Evolutionary conservation across 2,329 filamentous ascomycete species (phyloP).

Genomic region (Paraphoma chrysanthemicola): DNA sequence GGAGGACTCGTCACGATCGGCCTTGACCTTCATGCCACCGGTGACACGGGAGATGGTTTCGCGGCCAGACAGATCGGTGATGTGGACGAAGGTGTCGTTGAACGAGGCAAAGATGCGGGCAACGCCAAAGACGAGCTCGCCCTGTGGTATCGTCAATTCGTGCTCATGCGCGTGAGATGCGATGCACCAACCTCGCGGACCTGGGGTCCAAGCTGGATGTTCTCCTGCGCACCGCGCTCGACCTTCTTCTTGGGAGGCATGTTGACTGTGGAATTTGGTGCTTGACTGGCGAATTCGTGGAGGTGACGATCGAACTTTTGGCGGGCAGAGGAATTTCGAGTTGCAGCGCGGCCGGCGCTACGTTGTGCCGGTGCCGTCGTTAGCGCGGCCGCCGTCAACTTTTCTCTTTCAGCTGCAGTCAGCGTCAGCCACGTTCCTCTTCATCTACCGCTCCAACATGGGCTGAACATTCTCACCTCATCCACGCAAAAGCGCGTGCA

Average conservation of each 20-base stretch:
- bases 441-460: constrained; percentile 29
- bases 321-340: constrained; percentile 11
- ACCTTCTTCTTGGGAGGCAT: constrained; percentile 93
- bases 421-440: constrained; percentile 10
- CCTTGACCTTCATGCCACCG: constrained; percentile 99
- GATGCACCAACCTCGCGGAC: constrained; percentile 75
- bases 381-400: constrained; percentile 23
- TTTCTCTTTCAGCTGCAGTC: constrained; percentile 21
- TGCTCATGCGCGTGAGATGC: constrained; percentile 9
- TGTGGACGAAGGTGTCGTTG: constrained; percentile 77
- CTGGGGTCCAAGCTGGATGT: constrained; percentile 91
- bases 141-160: constrained; percentile 55
- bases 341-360: constrained; percentile 15
- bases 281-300: constrained; percentile 38
- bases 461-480: constrained; percentile 35
- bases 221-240: constrained; percentile 84
- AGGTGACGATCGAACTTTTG: constrained; percentile 30
- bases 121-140: constrained; percentile 97
- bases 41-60: constrained; percentile 99
- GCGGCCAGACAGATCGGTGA: constrained; percentile 98
- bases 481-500: constrained; percentile 28
- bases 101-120: constrained; percentile 94
- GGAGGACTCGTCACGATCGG: constrained; percentile 96
- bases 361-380: constrained; percentile 17
- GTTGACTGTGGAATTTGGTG: constrained; percentile 37